Base-by-base conservation (phyloP, 768 basidiomycete genomes). In the Lactifluus echinatus region DNA sequence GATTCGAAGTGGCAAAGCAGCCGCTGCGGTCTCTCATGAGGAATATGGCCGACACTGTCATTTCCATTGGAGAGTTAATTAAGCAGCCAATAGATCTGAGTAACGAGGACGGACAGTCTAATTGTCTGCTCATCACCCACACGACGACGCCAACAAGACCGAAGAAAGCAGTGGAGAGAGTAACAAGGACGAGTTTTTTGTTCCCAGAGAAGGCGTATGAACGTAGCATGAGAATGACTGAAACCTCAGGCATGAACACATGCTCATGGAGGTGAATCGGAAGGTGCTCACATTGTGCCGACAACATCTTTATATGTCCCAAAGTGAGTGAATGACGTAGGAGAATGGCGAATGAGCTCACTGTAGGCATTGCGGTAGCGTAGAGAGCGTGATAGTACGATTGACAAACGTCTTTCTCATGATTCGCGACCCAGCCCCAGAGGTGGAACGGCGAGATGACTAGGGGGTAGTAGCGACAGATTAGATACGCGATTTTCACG, bases 181-280 rank as follows among this genome's bases (percentile, higher is more conserved):
- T 6, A 53, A 36, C 36, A 6, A 62, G 57, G 34, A 60, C 5
- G 1, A 10, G 10, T 24, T 21, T 44, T 29, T 3, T 34, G 28
- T 53, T 53, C 12, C 57, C 61, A 12, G 61, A 26, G 45, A 62
- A 62, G 3, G 61, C 57, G 17, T 62, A 60, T 8, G 60, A 49
- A 31, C 60, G 60, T 34, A 62, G 33, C 60, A 62, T 59, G 10
- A 62, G 40, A 19, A 62, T 58, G 23, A 55, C 61, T 62, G 19
- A 17, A 51, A 1, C 2, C n/a, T 23, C 21, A 40, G 3, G n/a
- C 2, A 29, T 60, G 23, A 60, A 43, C 19, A 34, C 28, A 29
- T 24, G 36, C 21, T 7, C 29, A 17, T 28, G n/a, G 23, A 23
- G 23, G n/a, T 17, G 11, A 33, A 4, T 26, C 12, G 21, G 19